A percentile compares a stretch with the other conserved stretches of the same genome.
Conservation (phyloP, 257 asterid species). For the Gynochthodes officinalis region DNA sequence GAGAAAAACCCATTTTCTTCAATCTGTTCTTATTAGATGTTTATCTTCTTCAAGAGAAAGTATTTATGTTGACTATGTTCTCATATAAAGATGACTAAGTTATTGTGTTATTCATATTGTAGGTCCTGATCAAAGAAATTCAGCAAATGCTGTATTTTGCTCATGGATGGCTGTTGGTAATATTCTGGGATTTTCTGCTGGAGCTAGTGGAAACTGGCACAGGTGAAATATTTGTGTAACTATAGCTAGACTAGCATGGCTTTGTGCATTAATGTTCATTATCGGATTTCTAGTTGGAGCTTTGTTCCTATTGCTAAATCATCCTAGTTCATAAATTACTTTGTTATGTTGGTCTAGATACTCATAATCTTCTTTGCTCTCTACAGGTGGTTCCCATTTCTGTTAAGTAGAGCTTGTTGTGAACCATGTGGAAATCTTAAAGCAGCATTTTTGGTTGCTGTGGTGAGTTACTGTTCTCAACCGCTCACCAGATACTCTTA, state of each 20-base stretch:
- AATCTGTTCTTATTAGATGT: neutral
- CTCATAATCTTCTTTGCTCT: constrained; percentile 16
- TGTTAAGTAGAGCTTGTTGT: constrained; percentile 93
- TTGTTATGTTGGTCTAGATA: constrained; percentile 12
- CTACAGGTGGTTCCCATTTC: constrained; percentile 94
- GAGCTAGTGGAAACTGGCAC: constrained; percentile 98
- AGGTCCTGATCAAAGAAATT: constrained; percentile 97
- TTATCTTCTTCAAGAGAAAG: neutral
- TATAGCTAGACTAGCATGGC: neutral
- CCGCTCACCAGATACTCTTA: neutral
- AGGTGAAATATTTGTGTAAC: constrained; percentile 44
- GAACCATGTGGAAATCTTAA: constrained; percentile 98
- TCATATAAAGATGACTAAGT: neutral
- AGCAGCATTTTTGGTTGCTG: constrained; percentile 98
- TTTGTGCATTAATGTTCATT: neutral
- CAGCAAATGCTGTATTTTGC: constrained; percentile 95
- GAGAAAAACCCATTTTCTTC: neutral
- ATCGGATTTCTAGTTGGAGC: neutral
- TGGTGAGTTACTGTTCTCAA: constrained; percentile 59
- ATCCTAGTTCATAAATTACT: neutral
- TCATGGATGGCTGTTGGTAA: constrained; percentile 99
- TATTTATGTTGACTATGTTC: neutral
- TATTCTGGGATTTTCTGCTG: constrained; percentile 96
- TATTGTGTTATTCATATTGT: constrained; percentile 14
- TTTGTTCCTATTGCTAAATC: constrained; percentile 2